These are phyloP conservation scores for Serendipita sp. DNA, from an alignment of 768 basidiomycete species.

Conservation along the genomic window DNA sequence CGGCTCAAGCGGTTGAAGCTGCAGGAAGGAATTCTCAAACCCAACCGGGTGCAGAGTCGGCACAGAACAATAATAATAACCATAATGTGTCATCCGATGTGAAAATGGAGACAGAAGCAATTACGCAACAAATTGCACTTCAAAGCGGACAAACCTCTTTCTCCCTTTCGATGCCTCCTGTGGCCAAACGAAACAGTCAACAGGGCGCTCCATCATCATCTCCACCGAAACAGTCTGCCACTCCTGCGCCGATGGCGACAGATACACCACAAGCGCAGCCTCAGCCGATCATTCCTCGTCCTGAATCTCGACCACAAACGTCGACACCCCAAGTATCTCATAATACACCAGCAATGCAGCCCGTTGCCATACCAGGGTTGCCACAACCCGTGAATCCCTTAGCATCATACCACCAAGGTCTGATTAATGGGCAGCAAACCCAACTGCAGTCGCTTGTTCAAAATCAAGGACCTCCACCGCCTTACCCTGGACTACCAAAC, in stretches of 20 bases:
- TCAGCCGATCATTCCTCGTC: not conserved
- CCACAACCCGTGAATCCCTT: not conserved
- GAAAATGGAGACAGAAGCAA: not conserved
- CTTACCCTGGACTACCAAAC: not conserved
- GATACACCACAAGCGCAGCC: not conserved
- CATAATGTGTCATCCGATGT: not conserved
- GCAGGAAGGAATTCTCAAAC: conserved; percentile 7
- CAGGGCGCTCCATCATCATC: not conserved
- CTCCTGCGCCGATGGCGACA: not conserved
- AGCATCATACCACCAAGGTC: conserved; percentile 2
- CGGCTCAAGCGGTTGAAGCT: not conserved
- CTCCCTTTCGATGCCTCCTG: conserved; percentile 1
- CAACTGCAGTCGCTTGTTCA: not conserved
- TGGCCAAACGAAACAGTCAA: not conserved
- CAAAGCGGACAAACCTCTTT: not conserved
- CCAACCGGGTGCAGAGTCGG: conserved; percentile 13
- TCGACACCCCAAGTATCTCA: not conserved
- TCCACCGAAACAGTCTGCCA: not conserved
- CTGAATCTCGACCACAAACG: not conserved
- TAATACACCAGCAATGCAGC: not conserved
- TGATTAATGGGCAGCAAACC: not conserved
- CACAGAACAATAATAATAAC: conserved; percentile 10
- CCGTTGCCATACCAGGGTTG: not conserved
- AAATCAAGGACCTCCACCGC: not conserved
- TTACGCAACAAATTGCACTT: not conserved